Evolutionary conservation across 768 basidiomycete species (phyloP).

Genomic region (Leccinum subgranulosum): DNA sequence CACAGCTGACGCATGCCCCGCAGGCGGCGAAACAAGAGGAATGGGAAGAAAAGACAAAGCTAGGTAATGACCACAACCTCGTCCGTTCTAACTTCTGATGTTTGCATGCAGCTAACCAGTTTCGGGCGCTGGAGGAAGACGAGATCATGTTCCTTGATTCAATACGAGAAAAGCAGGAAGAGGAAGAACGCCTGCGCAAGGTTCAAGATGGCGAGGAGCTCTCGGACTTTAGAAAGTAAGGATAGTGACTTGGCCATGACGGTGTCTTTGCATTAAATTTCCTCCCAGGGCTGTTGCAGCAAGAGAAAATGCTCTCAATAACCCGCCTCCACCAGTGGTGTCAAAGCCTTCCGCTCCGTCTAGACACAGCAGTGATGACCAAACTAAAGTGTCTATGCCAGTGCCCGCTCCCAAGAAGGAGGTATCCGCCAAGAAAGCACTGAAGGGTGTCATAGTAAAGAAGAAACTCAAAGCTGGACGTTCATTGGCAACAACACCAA

Average conservation of each 20-base stretch:
- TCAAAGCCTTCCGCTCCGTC: conserved; percentile 29
- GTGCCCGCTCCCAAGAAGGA: conserved; percentile 53
- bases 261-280: conserved; percentile 10
- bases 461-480: conserved; percentile 54
- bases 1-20: conserved; percentile 8
- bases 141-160: conserved; percentile 88
- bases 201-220: conserved; percentile 78
- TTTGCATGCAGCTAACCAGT: conserved; percentile 67
- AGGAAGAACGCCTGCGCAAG: conserved; percentile 73
- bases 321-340: conserved; percentile 34
- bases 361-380: conserved; percentile 28
- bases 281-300: conserved; percentile 64
- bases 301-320: conserved; percentile 50
- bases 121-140: conserved; percentile 85
- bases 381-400: conserved; percentile 25
- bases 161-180: conserved; percentile 68
- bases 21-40: conserved; percentile 89
- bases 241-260: background rate
- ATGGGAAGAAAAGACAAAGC: conserved; percentile 88
- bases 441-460: conserved; percentile 82
- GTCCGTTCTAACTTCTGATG: conserved; percentile 8
- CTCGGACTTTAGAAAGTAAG: conserved; percentile 73
- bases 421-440: conserved; percentile 46
- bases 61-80: conserved; percentile 36
- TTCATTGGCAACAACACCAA: conserved; percentile 17